phyloP scores from a whole-genome alignment of 805 yeast genomes.

The Priceomyces fermenticarens region DNA sequence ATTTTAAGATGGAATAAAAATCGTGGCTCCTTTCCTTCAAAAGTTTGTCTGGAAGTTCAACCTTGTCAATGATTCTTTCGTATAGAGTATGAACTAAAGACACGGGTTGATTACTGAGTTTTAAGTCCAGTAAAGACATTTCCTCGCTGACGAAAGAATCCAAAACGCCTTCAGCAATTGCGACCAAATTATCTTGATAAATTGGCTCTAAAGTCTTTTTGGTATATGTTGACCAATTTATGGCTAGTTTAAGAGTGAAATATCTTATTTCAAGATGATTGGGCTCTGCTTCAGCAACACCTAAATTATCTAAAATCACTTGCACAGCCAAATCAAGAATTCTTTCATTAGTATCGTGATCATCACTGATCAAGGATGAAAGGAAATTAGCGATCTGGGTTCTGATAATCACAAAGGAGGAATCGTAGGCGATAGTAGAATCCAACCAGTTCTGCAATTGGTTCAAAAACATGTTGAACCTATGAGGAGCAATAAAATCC shows the following conservation, averaged over 20 bases:
- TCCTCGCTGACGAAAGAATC: conserved; percentile 37
- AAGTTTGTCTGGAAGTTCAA: conserved; percentile 13
- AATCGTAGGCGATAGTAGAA: conserved; percentile 58
- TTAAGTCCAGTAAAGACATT: conserved; percentile 12
- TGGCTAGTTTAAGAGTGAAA: conserved; percentile 43
- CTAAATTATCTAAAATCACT: conserved; percentile 44
- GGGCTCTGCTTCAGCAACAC: conserved; percentile 35
- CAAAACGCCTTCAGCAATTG: conserved; percentile 40
- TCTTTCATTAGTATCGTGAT: conserved; percentile 22
- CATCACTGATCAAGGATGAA: conserved; percentile 13
- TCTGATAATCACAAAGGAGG: conserved; percentile 49
- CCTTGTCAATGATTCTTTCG: conserved; percentile 22
- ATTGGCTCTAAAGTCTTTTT: conserved; percentile 12
- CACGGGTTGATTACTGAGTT: conserved; percentile 29
- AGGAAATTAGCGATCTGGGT: conserved; percentile 50
- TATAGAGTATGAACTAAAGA: conserved; percentile 34
- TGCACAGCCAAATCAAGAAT: conserved; percentile 35
- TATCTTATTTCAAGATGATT: conserved; percentile 45
- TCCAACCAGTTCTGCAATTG: conserved; percentile 58
- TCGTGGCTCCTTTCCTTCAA: conserved; percentile 29
- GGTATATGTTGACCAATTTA: conserved; percentile 19
- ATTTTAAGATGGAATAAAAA: conserved; percentile 30
- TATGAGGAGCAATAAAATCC: conserved; percentile 57
- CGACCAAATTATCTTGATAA: conserved; percentile 33
- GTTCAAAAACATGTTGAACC: conserved; percentile 59